phyloP scores from a whole-genome alignment of 257 asterid genomes.

The Dorcoceras hygrometricum region DNA sequence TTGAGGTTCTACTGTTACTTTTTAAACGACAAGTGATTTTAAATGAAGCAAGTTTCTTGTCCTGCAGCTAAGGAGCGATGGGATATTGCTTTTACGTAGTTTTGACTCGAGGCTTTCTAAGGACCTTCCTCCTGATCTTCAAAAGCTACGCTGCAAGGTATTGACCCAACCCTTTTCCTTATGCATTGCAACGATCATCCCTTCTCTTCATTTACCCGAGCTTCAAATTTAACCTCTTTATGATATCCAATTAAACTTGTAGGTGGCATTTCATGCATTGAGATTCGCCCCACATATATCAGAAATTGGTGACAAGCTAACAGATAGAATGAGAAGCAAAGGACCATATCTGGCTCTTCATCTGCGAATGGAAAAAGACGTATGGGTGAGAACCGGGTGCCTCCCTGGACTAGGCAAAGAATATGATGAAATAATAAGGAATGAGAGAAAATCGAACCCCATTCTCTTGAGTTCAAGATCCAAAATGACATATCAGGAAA shows the following conservation, averaged over 20 bases:
- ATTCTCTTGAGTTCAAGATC: constrained; percentile 76
- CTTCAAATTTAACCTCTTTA: constrained; percentile 1
- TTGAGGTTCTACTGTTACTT: background rate
- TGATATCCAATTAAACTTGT: constrained; percentile 23
- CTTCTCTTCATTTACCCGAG: background rate
- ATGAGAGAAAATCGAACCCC: constrained; percentile 65
- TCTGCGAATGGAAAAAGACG: constrained; percentile 92
- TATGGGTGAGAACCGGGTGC: constrained; percentile 94
- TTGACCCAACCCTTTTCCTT: background rate
- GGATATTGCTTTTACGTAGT: background rate
- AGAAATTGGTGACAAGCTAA: constrained; percentile 62
- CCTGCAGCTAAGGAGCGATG: constrained; percentile 1
- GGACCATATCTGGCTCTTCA: constrained; percentile 92
- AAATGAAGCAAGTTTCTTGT: background rate
- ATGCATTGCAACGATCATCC: background rate
- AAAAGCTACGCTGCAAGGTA: background rate
- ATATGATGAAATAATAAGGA: constrained; percentile 61
- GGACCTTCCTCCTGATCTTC: background rate
- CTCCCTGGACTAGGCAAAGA: constrained; percentile 71
- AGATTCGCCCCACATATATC: constrained; percentile 65
- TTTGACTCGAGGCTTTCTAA: background rate
- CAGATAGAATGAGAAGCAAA: constrained; percentile 77
- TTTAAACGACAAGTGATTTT: background rate
- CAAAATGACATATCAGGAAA: constrained; percentile 71
- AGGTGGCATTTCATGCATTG: constrained; percentile 91